Evolutionary conservation across 495 filamentous ascomycete species (phyloP), one percentile per base, ranked within the genome.

Genomic region (Penicillium bialowiezense): DNA sequence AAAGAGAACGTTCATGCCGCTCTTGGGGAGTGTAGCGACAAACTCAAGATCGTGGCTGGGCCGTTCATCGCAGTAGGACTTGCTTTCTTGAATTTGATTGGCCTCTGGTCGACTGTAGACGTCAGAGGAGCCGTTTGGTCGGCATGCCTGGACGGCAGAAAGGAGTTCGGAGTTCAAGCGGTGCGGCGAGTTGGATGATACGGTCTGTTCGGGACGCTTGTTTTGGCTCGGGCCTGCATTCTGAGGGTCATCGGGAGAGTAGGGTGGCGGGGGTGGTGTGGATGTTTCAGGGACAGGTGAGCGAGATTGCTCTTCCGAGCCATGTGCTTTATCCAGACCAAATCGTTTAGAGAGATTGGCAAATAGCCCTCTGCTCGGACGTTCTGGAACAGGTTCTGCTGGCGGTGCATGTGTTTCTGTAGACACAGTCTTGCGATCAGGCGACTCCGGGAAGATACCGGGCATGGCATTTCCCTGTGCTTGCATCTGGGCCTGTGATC

Each of bases 51-150:
- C 86, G 44, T 91, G 84, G n/a, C 81, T 84, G 15, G 87, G 84
- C 36, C 75, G 85, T 48, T 84, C 71, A 68, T 96, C 92, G 65
- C 93, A 98, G 72, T 97, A 97, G 0, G 89, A 87, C 38, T 85
- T 80, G 41, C 88, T 85, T 64, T 97, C 90, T 56, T 88, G 87
- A 55, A 97, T 84, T 28, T 82, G 72, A 38, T 82, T 84, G 15
- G 86, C 86, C 29, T 81, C 68, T 0, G 91, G 89, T 2, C 80
- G 82, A 23, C 80, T 79, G 65, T 85, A 91, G 32, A 96, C 59
- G 23, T 68, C 70, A 6, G 80, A 75, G 3, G 88, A 88, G 53
- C 89, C 84, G 66, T 95, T 84, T 14, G 91, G 74, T 19, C 91
- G 84, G 37, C 89, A 91, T 18, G 89, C 82, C 53, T 85, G 78